Conservation (phyloP, 768 basidiomycete genomes). For the Pulveroboletus sp. region DNA sequence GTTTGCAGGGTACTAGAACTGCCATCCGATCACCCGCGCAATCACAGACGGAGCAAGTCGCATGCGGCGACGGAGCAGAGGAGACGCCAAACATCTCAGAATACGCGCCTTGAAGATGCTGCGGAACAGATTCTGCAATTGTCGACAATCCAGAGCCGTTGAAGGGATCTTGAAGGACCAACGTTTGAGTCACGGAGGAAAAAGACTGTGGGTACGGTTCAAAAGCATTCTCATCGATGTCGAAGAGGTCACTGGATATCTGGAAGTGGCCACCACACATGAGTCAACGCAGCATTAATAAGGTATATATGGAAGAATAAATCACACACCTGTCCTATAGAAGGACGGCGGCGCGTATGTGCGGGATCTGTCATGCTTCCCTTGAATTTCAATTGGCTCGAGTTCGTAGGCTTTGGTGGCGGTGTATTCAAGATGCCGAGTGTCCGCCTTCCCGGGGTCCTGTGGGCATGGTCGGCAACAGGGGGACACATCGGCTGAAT, state of each 20-base stretch:
- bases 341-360: constrained; percentile 39
- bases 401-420: constrained; percentile 57
- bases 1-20: constrained; percentile 67
- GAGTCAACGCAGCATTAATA: constrained; percentile 15
- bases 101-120: constrained; percentile 17
- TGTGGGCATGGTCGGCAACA: constrained; percentile 23
- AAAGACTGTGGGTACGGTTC: constrained; percentile 43
- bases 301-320: constrained; percentile 1
- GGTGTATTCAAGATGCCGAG: constrained; percentile 48
- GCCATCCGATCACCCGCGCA: constrained; percentile 46
- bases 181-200: constrained; percentile 30
- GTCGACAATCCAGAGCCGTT: constrained; percentile 31
- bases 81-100: constrained; percentile 22
- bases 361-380: constrained; percentile 73
- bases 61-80: constrained; percentile 13
- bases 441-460: constrained; percentile 33
- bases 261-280: constrained; percentile 17
- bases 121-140: constrained; percentile 28
- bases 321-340: constrained; percentile 38
- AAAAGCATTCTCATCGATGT: constrained; percentile 70
- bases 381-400: constrained; percentile 55
- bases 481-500: constrained; percentile 33
- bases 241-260: constrained; percentile 57
- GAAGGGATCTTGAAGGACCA: constrained; percentile 43
- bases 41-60: constrained; percentile 63